A percentile compares a stretch with the other conserved stretches of the same genome.
phyloP scores from a whole-genome alignment of 2,329 filamentous ascomycete genomes.

The Arachnopeziza araneosa region DNA sequence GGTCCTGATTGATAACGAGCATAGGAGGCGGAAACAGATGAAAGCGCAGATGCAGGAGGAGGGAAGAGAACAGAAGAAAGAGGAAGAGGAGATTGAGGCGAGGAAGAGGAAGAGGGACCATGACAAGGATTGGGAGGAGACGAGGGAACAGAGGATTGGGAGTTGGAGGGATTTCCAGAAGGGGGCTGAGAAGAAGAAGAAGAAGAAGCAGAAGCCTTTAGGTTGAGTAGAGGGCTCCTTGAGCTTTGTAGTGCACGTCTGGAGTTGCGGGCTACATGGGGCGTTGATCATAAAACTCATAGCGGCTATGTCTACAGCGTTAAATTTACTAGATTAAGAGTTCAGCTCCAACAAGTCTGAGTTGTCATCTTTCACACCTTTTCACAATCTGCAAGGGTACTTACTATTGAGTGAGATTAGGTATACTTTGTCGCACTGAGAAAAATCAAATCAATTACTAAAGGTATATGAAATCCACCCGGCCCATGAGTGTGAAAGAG shows the following conservation, averaged over 20 bases:
- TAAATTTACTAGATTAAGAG: neutral
- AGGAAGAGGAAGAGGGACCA: constrained; percentile 85
- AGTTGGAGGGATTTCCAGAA: constrained; percentile 94
- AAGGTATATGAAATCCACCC: neutral
- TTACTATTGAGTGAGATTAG: no score
- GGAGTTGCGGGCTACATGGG: neutral
- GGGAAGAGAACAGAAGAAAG: constrained; percentile 77
- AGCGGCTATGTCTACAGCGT: neutral
- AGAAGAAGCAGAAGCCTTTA: constrained; percentile 47
- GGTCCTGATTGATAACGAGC: constrained; percentile 90
- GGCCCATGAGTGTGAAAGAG: neutral
- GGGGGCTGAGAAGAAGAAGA: constrained; percentile 58
- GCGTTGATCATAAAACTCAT: neutral
- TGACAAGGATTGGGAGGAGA: constrained; percentile 93
- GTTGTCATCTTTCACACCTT: no score
- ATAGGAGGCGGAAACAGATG: constrained; percentile 73
- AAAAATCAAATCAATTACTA: neutral
- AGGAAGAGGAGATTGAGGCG: constrained; percentile 77
- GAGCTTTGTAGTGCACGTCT: neutral
- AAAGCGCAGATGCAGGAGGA: constrained; percentile 97
- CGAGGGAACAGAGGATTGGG: constrained; percentile 81
- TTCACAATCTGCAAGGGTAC: no score
- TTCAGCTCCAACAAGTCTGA: neutral
- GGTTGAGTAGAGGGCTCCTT: constrained; percentile 6
- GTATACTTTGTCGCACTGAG: no score